Evolutionary conservation across 23 red algal genomes (phyloP).

Genomic region (Gracilaria gracilis): DNA sequence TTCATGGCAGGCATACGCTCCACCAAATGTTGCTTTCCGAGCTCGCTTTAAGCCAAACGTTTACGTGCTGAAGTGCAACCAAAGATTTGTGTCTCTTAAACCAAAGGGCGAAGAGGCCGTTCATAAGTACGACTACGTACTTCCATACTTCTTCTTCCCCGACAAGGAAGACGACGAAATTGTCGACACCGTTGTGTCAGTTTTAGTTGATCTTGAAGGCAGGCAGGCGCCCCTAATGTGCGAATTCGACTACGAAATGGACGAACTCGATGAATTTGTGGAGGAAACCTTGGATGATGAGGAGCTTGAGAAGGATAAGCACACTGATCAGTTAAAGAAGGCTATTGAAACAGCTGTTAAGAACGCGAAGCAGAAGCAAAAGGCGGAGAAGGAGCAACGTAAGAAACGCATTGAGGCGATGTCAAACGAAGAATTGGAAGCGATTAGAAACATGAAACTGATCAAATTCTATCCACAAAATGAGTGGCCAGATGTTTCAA

Average conservation of each 20-base stretch:
- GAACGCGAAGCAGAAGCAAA: conserved; percentile 68
- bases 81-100: conserved; percentile 78
- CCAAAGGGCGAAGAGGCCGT: conserved; percentile 81
- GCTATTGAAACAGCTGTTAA: conserved; percentile 71
- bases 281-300: conserved; percentile 76
- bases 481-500: conserved; percentile 84
- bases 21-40: conserved; percentile 43
- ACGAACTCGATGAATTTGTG: conserved; percentile 94
- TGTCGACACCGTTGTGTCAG: conserved; percentile 59
- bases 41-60: conserved; percentile 57
- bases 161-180: conserved; percentile 71
- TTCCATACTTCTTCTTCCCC: conserved; percentile 90
- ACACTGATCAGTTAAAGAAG: conserved; percentile 53
- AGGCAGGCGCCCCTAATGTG: conserved; percentile 79
- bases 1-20: conserved; percentile 85
- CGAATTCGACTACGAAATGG: conserved; percentile 97
- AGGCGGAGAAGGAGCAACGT: conserved; percentile 66
- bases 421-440: conserved; percentile 75
- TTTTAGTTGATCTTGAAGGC: conserved; percentile 85
- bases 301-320: conserved; percentile 78
- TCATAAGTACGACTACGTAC: conserved; percentile 94
- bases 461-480: conserved; percentile 96
- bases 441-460: conserved; percentile 75
- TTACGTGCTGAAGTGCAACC: conserved; percentile 88
- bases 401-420: conserved; percentile 70